Base-by-base conservation (phyloP, 768 basidiomycete genomes). In the Rubroboletus satanas region DNA sequence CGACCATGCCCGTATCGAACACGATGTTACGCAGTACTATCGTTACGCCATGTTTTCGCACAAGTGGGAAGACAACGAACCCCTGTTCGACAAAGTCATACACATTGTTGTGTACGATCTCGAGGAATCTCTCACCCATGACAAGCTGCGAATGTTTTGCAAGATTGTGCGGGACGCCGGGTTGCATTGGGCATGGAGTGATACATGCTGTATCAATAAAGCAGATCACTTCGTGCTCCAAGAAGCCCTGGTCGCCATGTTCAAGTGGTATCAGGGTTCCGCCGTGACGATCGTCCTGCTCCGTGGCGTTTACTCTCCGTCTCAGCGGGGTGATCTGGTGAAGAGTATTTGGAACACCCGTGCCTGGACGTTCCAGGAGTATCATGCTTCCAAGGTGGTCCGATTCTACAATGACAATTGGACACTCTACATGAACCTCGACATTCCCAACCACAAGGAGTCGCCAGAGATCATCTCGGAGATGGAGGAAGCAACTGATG, bases 31-130 rank as follows among this genome's bases (percentile, higher is more conserved):
- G 2, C 10, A 32, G 0, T 56, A 51, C 29, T 56, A 45, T 28
- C 51, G 42, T 53, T 56, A 53, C 14, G 54, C 38, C 7, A 56
- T 21, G 15, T 18, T 57, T n/a, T 50, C 56, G 11, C 59, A 57
- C 43, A 52, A 12, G 9, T 56, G 57, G 57, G 54, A 56, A 26
- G 35, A 21, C 5, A 18, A 49, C 11, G 15, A 43, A n/a, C 55
- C 51, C 5, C 55, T 32, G 0, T 59, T 52, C 15, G 23, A 49
- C 2, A 31, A 48, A 9, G 37, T 52, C 32, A 4, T 23, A 0
- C 14, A 18, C 3, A 31, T 21, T 2, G n/a, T 33, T 4, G 56
- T 59, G 5, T 59, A 59, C 3, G 38, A 49, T 17, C 51, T 59
- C 1, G 26, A 49, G 12, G 37, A 35, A 6, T 49, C 51, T 7